Evolutionary conservation across 768 basidiomycete genomes (phyloP).

Genomic region (Fibroporia radiculosa): DNA sequence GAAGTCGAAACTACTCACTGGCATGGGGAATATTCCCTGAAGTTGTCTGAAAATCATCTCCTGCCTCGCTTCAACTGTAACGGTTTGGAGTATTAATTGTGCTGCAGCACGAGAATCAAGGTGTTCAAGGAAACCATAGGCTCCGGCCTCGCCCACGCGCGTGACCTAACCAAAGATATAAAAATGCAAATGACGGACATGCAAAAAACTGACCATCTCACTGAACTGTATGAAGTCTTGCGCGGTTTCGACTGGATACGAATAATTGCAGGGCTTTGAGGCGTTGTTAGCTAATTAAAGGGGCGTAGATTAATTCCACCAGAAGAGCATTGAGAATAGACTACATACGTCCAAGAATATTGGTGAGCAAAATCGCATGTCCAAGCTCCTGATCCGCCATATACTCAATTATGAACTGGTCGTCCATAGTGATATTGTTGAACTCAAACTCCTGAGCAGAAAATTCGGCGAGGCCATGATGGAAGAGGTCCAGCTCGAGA

Average conservation of each 20-base stretch:
- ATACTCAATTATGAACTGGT: slow-evolving; percentile 48
- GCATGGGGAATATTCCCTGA: slow-evolving; percentile 54
- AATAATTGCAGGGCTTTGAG: slow-evolving; percentile 47
- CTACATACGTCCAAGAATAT: slow-evolving; percentile 40
- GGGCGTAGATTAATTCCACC: neutral
- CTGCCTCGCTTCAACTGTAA: slow-evolving; percentile 57
- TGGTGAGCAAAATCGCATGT: slow-evolving; percentile 46
- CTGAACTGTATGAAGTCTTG: slow-evolving; percentile 54
- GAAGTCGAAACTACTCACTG: slow-evolving; percentile 24
- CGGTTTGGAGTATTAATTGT: slow-evolving; percentile 44
- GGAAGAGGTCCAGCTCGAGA: slow-evolving; percentile 55
- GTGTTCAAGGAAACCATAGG: slow-evolving; percentile 59
- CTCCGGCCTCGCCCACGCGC: slow-evolving; percentile 49
- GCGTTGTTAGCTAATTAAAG: slow-evolving; percentile 29
- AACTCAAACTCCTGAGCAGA: slow-evolving; percentile 46
- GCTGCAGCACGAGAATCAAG: slow-evolving; percentile 50
- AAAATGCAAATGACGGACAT: neutral
- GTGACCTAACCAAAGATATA: slow-evolving; percentile 28
- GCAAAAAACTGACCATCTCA: slow-evolving; percentile 31
- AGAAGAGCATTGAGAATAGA: slow-evolving; percentile 7
- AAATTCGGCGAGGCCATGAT: slow-evolving; percentile 48
- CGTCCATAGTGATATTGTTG: slow-evolving; percentile 44
- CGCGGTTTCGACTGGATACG: slow-evolving; percentile 46
- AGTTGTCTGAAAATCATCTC: slow-evolving; percentile 62
- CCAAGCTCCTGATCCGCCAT: slow-evolving; percentile 62